Percentiles rank a stretch among this genome's conserved stretches.
Evolutionary conservation across 805 yeast genomes (phyloP).

Genomic region (Lipomyces orientalis): DNA sequence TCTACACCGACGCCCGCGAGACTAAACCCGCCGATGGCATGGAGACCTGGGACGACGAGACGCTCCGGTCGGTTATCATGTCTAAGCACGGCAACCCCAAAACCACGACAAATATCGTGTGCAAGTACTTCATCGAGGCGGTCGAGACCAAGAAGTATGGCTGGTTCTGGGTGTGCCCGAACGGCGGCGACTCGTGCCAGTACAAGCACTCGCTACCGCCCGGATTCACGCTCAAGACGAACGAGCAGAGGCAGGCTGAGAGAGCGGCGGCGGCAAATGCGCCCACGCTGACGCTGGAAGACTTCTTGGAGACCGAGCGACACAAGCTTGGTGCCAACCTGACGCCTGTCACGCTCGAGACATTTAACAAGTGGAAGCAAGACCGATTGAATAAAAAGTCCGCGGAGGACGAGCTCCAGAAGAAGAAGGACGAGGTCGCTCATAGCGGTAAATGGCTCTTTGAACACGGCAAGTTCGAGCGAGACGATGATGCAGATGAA

Average conservation of each 20-base stretch:
- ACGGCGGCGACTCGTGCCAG: constrained; percentile 90
- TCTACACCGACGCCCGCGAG: constrained; percentile 85
- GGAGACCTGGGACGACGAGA: constrained; percentile 98
- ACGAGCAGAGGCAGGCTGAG: constrained; percentile 91
- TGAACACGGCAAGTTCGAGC: constrained; percentile 48
- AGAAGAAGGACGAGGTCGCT: constrained; percentile 48
- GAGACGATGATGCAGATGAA: constrained; percentile 44
- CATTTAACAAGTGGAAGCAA: constrained; percentile 83
- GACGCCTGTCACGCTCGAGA: constrained; percentile 84
- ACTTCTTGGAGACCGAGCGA: constrained; percentile 93
- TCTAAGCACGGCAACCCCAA: constrained; percentile 95
- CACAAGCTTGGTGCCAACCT: constrained; percentile 71
- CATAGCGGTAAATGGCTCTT: constrained; percentile 43
- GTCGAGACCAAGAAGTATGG: constrained; percentile 98
- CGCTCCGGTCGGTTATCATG: constrained; percentile 79
- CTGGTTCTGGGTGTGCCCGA: constrained; percentile 99
- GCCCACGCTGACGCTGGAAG: constrained; percentile 93
- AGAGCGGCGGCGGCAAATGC: constrained; percentile 80
- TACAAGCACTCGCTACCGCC: constrained; percentile 95
- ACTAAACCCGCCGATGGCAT: constrained; percentile 69
- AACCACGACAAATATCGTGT: constrained; percentile 92
- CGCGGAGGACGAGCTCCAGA: constrained; percentile 51
- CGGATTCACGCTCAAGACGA: constrained; percentile 95
- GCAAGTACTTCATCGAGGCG: constrained; percentile 93
- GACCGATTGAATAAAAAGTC: constrained; percentile 65